A percentile compares a stretch with the other conserved stretches of the same genome.
These are phyloP conservation scores for Mercurialis annua DNA, from an alignment of 345 rosid species.

Conservation along the genomic window DNA sequence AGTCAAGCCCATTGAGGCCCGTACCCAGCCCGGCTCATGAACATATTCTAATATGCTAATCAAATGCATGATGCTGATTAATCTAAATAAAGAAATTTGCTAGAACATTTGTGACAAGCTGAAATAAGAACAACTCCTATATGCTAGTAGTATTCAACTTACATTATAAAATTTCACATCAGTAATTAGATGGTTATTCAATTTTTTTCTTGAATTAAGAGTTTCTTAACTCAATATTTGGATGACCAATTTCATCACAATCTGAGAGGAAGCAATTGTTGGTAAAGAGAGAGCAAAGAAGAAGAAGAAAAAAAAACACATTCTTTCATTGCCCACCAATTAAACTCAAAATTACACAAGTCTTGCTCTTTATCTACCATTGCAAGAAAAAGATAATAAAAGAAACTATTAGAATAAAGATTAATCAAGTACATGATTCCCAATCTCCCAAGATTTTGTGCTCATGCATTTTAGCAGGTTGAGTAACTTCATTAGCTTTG, in stretches of 20 bases:
- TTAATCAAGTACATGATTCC: conserved; percentile 7
- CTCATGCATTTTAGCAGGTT: neutral
- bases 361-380: conserved; percentile 26
- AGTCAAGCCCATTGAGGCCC: no score
- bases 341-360: conserved; percentile 23
- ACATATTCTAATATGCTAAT: no score
- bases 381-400: neutral
- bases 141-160: no score
- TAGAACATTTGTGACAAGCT: no score
- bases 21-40: no score
- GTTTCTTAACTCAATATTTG: neutral
- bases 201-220: no score
- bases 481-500: conserved; percentile 9
- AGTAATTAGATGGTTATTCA: no score
- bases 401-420: conserved; percentile 11
- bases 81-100: no score
- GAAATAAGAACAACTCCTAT: no score
- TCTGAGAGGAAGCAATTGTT: neutral
- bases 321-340: conserved; percentile 21
- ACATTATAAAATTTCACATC: no score
- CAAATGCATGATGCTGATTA: no score
- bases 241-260: neutral
- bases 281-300: neutral
- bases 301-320: conserved; percentile 5
- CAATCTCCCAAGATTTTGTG: neutral